phyloP scores from a whole-genome alignment of 2,329 filamentous ascomycete species.

The Aspergillus bombycis region DNA sequence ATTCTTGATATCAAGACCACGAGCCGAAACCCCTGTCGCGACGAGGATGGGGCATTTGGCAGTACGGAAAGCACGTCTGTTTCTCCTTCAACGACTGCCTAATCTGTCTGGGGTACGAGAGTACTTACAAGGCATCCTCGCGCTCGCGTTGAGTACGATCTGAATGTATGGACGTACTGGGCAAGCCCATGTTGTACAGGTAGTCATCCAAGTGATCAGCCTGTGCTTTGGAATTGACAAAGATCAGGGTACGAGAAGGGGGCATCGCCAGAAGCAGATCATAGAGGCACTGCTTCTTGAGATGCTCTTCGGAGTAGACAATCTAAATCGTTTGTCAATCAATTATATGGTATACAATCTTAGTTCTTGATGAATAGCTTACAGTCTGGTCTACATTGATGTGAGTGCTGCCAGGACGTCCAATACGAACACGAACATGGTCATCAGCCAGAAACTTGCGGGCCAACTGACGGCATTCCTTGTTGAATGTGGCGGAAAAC shows the following conservation, averaged over 20 bases:
- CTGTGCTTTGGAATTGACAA: conserved; percentile 78
- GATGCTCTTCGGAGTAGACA: conserved; percentile 64
- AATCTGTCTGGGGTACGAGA: background rate
- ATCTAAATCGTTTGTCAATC: conserved; percentile 47
- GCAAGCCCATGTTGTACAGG: conserved; percentile 76
- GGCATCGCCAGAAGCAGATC: conserved; percentile 72
- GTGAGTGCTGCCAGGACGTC: conserved; percentile 81
- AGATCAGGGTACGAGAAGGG: conserved; percentile 81
- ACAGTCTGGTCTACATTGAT: conserved; percentile 76
- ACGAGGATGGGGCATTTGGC: conserved; percentile 79
- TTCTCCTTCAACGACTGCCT: conserved; percentile 4
- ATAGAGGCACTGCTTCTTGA: conserved; percentile 72
- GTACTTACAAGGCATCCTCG: conserved; percentile 79
- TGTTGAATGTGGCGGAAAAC: conserved; percentile 95
- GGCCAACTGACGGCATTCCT: conserved; percentile 74
- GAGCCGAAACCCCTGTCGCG: conserved; percentile 82
- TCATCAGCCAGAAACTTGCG: conserved; percentile 73
- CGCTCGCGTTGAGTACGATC: conserved; percentile 88
- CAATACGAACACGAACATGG: conserved; percentile 80
- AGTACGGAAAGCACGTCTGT: conserved; percentile 73
- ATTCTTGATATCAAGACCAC: conserved; percentile 85
- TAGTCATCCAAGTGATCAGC: conserved; percentile 88
- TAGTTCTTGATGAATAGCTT: conserved; percentile 20
- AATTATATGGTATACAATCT: background rate
- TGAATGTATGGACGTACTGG: conserved; percentile 84